phyloP scores from a whole-genome alignment of 75 land plant genomes.

The Pinus taeda region DNA sequence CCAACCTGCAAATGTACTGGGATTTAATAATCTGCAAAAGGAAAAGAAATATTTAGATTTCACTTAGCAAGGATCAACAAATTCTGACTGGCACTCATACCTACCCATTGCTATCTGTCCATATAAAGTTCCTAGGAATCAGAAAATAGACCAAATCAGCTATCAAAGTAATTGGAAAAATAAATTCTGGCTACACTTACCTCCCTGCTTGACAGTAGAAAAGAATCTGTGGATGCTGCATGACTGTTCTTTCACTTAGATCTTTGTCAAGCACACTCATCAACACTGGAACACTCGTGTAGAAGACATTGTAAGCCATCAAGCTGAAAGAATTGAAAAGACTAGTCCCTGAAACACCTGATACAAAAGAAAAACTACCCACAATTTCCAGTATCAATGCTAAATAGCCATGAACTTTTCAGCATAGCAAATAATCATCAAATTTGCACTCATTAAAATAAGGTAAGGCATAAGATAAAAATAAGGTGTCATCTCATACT shows the following conservation, averaged over 20 bases:
- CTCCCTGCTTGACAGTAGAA: constrained; percentile 97
- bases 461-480: neutral
- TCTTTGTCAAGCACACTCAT: constrained; percentile 92
- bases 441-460: neutral
- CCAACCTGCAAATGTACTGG: constrained; percentile 99
- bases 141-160: neutral
- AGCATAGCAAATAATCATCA: neutral
- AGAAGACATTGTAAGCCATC: constrained; percentile 99
- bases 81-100: neutral
- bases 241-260: constrained; percentile 77
- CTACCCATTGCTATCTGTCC: neutral
- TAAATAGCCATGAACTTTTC: neutral
- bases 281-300: constrained; percentile 93
- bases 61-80: neutral
- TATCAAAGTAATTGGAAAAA: neutral
- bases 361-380: constrained; percentile 88
- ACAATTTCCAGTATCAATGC: neutral
- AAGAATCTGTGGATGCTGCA: constrained; percentile 92
- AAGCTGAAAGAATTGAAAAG: constrained; percentile 94
- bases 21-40: constrained; percentile 75
- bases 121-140: neutral
- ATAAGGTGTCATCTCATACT: neutral
- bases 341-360: constrained; percentile 98
- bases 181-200: constrained; percentile 27
- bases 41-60: neutral